Conservation (phyloP, 495 filamentous ascomycete genomes). For the Acidiella bohemica region DNA sequence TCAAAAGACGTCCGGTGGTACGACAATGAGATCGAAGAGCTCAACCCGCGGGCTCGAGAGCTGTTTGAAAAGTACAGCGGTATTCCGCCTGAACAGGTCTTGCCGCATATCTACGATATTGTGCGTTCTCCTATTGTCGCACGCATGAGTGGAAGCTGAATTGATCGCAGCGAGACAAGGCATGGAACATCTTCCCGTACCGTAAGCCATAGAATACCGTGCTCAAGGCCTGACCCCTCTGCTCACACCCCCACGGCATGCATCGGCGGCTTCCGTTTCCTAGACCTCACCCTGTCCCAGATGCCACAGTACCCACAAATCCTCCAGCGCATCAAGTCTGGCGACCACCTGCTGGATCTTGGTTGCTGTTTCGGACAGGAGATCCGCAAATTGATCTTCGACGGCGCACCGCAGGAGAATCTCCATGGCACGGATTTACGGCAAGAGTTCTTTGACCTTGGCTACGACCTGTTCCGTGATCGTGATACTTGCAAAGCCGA, state of each 20-base stretch:
- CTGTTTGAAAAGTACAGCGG: not conserved
- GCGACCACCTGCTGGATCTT: constrained; percentile 25
- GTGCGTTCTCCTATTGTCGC: not conserved
- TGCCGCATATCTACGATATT: not conserved
- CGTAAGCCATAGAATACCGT: no score
- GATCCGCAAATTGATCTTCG: constrained; percentile 25
- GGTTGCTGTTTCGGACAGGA: constrained; percentile 32
- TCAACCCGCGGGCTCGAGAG: not conserved
- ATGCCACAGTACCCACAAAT: constrained; percentile 8
- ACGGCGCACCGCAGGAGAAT: constrained; percentile 23
- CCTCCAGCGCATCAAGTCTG: constrained; percentile 15
- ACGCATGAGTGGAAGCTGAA: not conserved
- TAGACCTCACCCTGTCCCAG: constrained; percentile 4
- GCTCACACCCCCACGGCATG: no score
- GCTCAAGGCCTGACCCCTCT: no score
- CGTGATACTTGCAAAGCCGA: constrained; percentile 13
- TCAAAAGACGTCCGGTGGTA: no score
- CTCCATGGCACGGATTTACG: constrained; percentile 25
- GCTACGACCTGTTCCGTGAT: constrained; percentile 30
- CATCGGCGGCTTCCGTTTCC: constrained; percentile 10
- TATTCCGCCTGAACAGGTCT: not conserved
- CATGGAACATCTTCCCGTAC: constrained; percentile 18
- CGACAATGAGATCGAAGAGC: not conserved
- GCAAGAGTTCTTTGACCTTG: constrained; percentile 19
- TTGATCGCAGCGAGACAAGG: constrained; percentile 17